Conservation (phyloP, 2,329 filamentous ascomycete genomes). For the Aureobasidium mangrovei region DNA sequence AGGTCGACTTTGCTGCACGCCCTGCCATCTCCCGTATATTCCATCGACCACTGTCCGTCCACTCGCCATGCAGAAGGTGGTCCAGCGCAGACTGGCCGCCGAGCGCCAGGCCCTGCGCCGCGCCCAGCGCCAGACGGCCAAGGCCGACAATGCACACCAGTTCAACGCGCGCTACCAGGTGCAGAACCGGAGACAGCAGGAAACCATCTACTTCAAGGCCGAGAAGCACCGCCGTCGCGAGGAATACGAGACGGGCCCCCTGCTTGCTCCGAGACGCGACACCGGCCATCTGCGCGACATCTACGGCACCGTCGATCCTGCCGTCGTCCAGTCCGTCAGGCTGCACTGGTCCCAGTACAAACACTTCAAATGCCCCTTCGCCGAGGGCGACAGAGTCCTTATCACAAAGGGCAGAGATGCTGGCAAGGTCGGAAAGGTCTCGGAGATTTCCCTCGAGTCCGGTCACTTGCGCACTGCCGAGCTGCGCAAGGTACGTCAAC, state of each 20-base stretch:
- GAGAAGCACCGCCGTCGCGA: constrained; percentile 53
- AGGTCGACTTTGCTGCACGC: background rate
- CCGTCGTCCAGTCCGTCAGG: constrained; percentile 26
- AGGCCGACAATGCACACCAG: constrained; percentile 21
- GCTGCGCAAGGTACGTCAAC: constrained; percentile 31
- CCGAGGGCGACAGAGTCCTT: constrained; percentile 68
- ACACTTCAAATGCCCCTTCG: constrained; percentile 20
- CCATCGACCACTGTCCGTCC: background rate
- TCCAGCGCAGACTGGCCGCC: constrained; percentile 57
- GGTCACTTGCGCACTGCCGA: constrained; percentile 30
- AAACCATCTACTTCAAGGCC: constrained; percentile 31
- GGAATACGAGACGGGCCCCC: constrained; percentile 67
- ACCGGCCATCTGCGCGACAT: constrained; percentile 48
- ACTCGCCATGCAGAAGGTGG: constrained; percentile 58
- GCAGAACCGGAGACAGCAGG: constrained; percentile 5
- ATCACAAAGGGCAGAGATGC: constrained; percentile 68
- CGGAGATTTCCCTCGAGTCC: constrained; percentile 37
- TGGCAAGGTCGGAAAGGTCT: constrained; percentile 73
- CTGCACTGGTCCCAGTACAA: constrained; percentile 32
- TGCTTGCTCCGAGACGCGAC: constrained; percentile 65
- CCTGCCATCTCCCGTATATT: background rate
- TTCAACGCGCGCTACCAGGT: constrained; percentile 24
- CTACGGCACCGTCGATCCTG: constrained; percentile 47
- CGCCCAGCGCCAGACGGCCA: constrained; percentile 15
- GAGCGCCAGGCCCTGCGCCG: constrained; percentile 51